Base-by-base conservation (phyloP, 2,329 filamentous ascomycete genomes). In the Cladobotryum protrusum region DNA sequence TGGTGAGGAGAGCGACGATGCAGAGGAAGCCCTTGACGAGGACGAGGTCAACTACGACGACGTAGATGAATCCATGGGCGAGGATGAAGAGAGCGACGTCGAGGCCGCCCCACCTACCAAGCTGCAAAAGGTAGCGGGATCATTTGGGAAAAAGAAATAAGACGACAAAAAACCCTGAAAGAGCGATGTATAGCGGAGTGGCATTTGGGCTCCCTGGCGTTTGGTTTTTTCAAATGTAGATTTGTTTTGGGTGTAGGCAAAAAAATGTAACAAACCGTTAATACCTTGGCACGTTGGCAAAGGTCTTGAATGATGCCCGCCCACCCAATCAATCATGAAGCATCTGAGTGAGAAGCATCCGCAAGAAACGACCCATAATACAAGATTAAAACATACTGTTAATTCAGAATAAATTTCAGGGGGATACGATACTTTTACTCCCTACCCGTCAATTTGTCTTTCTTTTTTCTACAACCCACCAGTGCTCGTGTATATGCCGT, bases 41-140 rank as follows among this genome's bases (percentile, higher is more conserved):
- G 77, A 83, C 15, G 79, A 83, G 52, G 78, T 79, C 2, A 71
- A 81, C 42, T 76, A 83, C 48, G 75, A 81, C 34, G 82, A 85
- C 47, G 72, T 75, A 6, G 70, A 73, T 32, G 76, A 78, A 47
- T 78, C 76, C 8, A 67, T 69, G 63, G 75, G 73, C 6, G 82
- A 84, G 52, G 78, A 79, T 9, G 78, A 76, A 33, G 74, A 75
- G 52, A 77, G 73, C 48, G 76, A 79, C 44, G 68, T 66, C 15
- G 75, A 77, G 55, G 68, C 72, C 9, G 72, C 70, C 39, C 72
- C 75, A 44, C 74, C 75, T 40, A 62, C 69, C 47, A 75, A 75
- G 60, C 58, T 74, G 53, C 67, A 68, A 54, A 74, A 72, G 60
- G 64, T 65, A 41, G 63, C 63, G 32, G 65, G 61, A 54, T 59